Conservation (phyloP, 2,329 filamentous ascomycete species). For the Penicillium digitatum region DNA sequence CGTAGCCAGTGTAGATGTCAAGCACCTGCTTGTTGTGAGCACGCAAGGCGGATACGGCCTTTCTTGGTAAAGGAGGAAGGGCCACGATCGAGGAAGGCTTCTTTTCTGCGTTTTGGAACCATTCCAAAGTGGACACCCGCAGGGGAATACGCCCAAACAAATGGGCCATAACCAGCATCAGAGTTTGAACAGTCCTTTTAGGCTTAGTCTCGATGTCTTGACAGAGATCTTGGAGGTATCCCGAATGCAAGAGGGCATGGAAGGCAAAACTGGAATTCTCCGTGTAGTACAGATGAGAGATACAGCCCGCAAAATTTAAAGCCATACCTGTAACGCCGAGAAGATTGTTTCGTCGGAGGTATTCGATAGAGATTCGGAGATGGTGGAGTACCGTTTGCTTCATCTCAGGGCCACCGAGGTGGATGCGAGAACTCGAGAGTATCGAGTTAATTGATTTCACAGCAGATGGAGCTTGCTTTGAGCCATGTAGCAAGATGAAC, state of each 20-base stretch:
- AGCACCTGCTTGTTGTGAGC: slow-evolving; percentile 64
- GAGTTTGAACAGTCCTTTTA: slow-evolving; percentile 50
- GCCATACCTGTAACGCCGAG: slow-evolving; percentile 59
- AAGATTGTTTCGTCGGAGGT: slow-evolving; percentile 65
- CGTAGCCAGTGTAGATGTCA: slow-evolving; percentile 64
- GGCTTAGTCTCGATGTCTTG: slow-evolving; percentile 51
- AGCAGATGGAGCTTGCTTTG: slow-evolving; percentile 60
- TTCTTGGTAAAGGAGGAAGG: slow-evolving; percentile 59
- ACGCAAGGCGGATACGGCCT: slow-evolving; percentile 54
- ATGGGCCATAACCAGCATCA: slow-evolving; percentile 67
- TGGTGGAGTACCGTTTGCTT: slow-evolving; percentile 70
- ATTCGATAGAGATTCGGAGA: slow-evolving; percentile 76
- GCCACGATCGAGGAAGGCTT: slow-evolving; percentile 61
- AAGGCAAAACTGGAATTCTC: slow-evolving; percentile 74
- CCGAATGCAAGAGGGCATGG: slow-evolving; percentile 66
- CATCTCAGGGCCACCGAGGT: slow-evolving; percentile 64
- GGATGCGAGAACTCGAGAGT: slow-evolving; percentile 65
- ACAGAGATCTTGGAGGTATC: slow-evolving; percentile 66
- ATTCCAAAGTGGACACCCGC: slow-evolving; percentile 43
- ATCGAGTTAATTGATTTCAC: slow-evolving; percentile 61
- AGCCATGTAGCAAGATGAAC: slow-evolving; percentile 63
- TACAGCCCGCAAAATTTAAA: slow-evolving; percentile 66
- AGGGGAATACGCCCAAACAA: slow-evolving; percentile 58
- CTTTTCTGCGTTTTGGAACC: slow-evolving; percentile 46
- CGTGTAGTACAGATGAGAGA: slow-evolving; percentile 71